Percentiles rank a stretch among this genome's conserved stretches.
These are phyloP conservation scores for Rhodotorula graminis DNA, from an alignment of 768 basidiomycete species.

Conservation along the genomic window DNA sequence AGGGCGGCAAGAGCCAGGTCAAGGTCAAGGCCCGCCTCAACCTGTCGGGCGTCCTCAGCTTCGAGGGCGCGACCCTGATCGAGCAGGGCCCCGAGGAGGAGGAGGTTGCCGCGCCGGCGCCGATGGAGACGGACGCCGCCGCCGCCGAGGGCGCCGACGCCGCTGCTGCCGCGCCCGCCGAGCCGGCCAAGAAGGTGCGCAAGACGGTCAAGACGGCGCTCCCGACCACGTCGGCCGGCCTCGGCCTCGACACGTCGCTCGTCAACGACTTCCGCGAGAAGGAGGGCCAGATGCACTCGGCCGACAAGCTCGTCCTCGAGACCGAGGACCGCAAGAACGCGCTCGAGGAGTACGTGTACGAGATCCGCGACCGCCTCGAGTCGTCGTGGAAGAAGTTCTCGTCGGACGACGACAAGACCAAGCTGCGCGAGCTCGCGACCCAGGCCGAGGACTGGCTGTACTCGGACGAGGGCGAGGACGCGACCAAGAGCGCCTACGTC, in stretches of 20 bases:
- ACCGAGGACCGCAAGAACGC: constrained; percentile 99
- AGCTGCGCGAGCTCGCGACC: constrained; percentile 63
- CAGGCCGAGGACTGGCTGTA: constrained; percentile 96
- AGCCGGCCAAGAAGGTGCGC: constrained; percentile 67
- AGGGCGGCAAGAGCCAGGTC: constrained; percentile 71
- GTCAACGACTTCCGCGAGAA: constrained; percentile 68
- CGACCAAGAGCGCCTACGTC: constrained; percentile 91
- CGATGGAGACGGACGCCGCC: constrained; percentile 63
- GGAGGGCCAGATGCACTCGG: constrained; percentile 80
- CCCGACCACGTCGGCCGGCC: constrained; percentile 62
- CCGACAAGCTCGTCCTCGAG: constrained; percentile 94
- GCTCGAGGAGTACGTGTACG: constrained; percentile 97
- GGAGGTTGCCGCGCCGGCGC: constrained; percentile 57
- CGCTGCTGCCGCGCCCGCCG: constrained; percentile 45
- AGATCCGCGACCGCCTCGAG: constrained; percentile 59
- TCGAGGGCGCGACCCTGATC: constrained; percentile 71
- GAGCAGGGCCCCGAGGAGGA: constrained; percentile 61
- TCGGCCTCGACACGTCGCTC: constrained; percentile 60
- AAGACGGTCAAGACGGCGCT: constrained; percentile 78
- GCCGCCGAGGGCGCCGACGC: constrained; percentile 31
- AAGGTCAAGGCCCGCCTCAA: constrained; percentile 89
- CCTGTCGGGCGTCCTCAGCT: constrained; percentile 76
- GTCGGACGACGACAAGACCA: constrained; percentile 68
- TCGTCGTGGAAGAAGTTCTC: constrained; percentile 75
- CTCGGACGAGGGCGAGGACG: constrained; percentile 85